These are phyloP conservation scores for Aureobasidium mangrovei DNA, from an alignment of 2,329 filamentous ascomycete genomes.

Conservation along the genomic window DNA sequence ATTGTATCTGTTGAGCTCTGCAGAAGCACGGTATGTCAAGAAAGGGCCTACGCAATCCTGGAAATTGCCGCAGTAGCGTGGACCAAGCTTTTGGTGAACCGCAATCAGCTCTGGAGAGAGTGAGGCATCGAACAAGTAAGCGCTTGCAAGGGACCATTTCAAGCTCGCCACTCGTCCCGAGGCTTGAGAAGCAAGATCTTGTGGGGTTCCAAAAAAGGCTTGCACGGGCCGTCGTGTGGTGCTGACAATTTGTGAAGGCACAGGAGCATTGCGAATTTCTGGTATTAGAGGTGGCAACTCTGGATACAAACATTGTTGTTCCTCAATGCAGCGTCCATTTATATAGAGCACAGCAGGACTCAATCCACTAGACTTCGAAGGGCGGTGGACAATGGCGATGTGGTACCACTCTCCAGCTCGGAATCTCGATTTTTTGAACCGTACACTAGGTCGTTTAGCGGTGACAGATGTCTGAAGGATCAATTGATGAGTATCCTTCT, in stretches of 20 bases:
- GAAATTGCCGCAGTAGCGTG: conserved; percentile 89
- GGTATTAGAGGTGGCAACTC: conserved; percentile 51
- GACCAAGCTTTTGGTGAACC: conserved; percentile 82
- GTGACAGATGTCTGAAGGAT: conserved; percentile 93
- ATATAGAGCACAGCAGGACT: conserved; percentile 84
- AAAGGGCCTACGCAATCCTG: conserved; percentile 94
- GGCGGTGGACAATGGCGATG: conserved; percentile 76
- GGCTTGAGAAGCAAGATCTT: conserved; percentile 49
- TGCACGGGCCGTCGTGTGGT: conserved; percentile 53
- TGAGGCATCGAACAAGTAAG: conserved; percentile 78
- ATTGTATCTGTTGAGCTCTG: conserved; percentile 80
- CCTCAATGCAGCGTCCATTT: conserved; percentile 87
- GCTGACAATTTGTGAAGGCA: conserved; percentile 1
- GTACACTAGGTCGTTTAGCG: conserved; percentile 75
- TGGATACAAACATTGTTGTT: conserved; percentile 83
- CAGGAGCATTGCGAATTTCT: not conserved
- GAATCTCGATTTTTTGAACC: conserved; percentile 80
- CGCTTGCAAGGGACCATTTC: conserved; percentile 81
- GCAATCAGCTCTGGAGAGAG: conserved; percentile 86
- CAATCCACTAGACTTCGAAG: conserved; percentile 62
- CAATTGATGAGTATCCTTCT: conserved; percentile 86
- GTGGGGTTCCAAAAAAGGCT: conserved; percentile 86
- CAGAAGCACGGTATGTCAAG: conserved; percentile 91
- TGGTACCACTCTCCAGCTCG: conserved; percentile 81
- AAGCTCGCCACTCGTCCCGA: conserved; percentile 56